Evolutionary conservation across 1,284 basidiomycete genomes (phyloP).

Genomic region (Omphalotus olearius): DNA sequence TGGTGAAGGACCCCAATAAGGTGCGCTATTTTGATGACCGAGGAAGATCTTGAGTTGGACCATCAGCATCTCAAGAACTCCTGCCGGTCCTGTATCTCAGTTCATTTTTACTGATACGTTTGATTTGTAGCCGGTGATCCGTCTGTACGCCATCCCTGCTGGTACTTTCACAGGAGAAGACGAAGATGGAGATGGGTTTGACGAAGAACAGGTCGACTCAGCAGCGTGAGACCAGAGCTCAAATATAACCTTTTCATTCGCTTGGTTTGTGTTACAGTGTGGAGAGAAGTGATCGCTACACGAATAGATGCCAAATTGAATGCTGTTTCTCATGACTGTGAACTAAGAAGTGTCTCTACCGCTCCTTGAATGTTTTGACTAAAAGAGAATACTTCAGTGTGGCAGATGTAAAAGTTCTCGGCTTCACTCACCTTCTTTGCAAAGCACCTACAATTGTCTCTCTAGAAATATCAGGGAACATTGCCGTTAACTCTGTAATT

Average conservation of each 20-base stretch:
- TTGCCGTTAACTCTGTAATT: constrained; percentile 66
- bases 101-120: not conserved
- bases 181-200: constrained; percentile 34
- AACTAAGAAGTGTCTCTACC: constrained; percentile 71
- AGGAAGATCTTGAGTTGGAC: not conserved
- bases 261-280: not conserved
- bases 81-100: not conserved
- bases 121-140: constrained; percentile 76
- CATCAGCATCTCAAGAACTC: constrained; percentile 4
- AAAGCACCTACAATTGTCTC: constrained; percentile 76
- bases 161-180: constrained; percentile 73
- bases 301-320: not conserved
- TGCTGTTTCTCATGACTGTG: constrained; percentile 27
- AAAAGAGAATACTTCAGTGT: constrained; percentile 12
- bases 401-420: constrained; percentile 11
- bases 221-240: not conserved
- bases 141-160: constrained; percentile 88
- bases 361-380: constrained; percentile 78
- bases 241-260: not conserved
- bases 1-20: constrained; percentile 96
- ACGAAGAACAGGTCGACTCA: constrained; percentile 19
- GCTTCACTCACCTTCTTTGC: constrained; percentile 67
- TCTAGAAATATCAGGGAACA: constrained; percentile 80
- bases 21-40: constrained; percentile 41
- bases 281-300: not conserved